These are phyloP conservation scores for Byssothecium circinans DNA, from an alignment of 2,329 filamentous ascomycete species.

Conservation along the genomic window DNA sequence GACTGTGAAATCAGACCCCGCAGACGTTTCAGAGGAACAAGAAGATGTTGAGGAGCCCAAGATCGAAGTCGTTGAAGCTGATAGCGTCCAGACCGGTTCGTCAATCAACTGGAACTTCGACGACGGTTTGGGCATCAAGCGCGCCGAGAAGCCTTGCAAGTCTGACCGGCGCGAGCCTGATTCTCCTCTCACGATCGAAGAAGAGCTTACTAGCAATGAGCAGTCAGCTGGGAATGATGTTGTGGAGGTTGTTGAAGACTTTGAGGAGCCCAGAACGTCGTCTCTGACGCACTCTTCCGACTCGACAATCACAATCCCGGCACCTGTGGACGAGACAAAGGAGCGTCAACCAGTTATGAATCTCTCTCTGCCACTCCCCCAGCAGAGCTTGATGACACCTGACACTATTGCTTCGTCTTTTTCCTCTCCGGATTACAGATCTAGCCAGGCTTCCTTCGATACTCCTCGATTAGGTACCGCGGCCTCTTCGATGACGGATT, in stretches of 20 bases:
- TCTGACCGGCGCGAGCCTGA: constrained; percentile 21
- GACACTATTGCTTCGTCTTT: constrained; percentile 61
- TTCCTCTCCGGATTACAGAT: constrained; percentile 66
- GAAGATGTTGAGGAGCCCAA: constrained; percentile 46
- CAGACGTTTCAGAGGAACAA: constrained; percentile 28
- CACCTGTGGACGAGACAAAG: constrained; percentile 35
- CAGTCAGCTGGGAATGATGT: constrained; percentile 32
- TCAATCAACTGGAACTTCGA: constrained; percentile 50
- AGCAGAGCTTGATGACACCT: constrained; percentile 63
- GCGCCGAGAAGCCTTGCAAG: constrained; percentile 16
- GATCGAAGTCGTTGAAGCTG: constrained; percentile 52
- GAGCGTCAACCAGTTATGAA: constrained; percentile 42
- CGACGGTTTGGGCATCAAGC: constrained; percentile 42
- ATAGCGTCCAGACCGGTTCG: constrained; percentile 42
- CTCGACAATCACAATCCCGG: constrained; percentile 48
- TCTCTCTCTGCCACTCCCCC: constrained; percentile 41
- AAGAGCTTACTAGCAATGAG: constrained; percentile 4
- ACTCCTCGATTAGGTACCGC: constrained; percentile 73
- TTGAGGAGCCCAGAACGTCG: constrained; percentile 52
- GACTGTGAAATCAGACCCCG: constrained; percentile 10
- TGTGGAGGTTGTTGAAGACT: constrained; percentile 50
- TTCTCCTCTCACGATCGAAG: constrained; percentile 24
- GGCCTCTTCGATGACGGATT: constrained; percentile 72
- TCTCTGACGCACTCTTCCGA: constrained; percentile 55
- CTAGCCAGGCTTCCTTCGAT: constrained; percentile 67